Percentiles rank a stretch among this genome's conserved stretches.
These are phyloP conservation scores for Entophlyctis luteolus DNA, from an alignment of 192 early-diverging fungal genomes.

Conservation along the genomic window DNA sequence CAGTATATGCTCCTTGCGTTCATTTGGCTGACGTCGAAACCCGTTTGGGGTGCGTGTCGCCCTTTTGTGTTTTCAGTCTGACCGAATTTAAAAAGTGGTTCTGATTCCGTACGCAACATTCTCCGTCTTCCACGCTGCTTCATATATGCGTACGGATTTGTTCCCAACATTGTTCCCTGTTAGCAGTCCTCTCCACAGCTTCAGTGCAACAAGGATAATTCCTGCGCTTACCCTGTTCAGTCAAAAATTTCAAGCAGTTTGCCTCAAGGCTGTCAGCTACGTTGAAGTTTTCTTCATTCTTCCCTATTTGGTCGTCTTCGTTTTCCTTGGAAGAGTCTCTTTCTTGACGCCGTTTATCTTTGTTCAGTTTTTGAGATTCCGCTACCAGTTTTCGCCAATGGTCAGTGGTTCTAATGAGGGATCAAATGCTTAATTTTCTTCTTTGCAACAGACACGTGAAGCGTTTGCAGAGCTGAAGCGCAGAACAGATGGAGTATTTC, in stretches of 20 bases:
- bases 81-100: conserved; percentile 48
- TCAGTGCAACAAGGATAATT: conserved; percentile 49
- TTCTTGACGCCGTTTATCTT: conserved; percentile 61
- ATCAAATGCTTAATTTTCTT: neutral
- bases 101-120: conserved; percentile 71
- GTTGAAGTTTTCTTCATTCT: conserved; percentile 69
- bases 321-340: conserved; percentile 44
- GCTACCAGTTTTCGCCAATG: conserved; percentile 61
- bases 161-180: conserved; percentile 62
- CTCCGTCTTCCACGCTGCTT: conserved; percentile 70
- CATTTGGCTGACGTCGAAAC: conserved; percentile 66
- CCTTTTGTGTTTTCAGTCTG: neutral
- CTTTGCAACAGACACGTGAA: conserved; percentile 18
- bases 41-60: conserved; percentile 61
- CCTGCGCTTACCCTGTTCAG: conserved; percentile 47
- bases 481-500: conserved; percentile 19
- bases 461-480: conserved; percentile 31
- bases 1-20: conserved; percentile 70
- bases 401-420: neutral
- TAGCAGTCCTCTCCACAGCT: conserved; percentile 28
- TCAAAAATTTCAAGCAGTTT: conserved; percentile 53
- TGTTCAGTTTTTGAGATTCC: conserved; percentile 68
- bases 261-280: conserved; percentile 63
- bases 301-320: conserved; percentile 52
- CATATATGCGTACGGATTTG: conserved; percentile 64